phyloP scores from a whole-genome alignment of 371 early-diverging fungal species.

The Mortierella polycephala region DNA sequence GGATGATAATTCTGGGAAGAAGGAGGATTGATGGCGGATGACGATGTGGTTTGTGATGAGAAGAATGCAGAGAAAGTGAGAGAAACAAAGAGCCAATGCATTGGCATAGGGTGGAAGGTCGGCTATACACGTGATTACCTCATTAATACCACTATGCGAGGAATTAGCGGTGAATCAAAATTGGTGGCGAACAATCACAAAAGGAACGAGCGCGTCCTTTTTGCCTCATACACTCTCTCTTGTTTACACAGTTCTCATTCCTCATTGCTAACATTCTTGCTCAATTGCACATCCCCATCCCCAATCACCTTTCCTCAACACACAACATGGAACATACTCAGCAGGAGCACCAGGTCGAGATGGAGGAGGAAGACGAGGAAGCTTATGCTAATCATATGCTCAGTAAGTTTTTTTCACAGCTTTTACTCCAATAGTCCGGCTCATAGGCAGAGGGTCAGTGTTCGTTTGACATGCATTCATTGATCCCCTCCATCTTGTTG shows the following conservation, averaged over 20 bases:
- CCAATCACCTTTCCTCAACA: not conserved
- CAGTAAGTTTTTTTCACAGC: conserved; percentile 18
- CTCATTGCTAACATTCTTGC: not conserved
- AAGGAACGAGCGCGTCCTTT: not conserved
- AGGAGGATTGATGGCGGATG: not conserved
- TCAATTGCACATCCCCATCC: not conserved
- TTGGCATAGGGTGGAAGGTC: too few species aligned
- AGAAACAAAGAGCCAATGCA: too few species aligned
- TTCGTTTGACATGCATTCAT: conserved; percentile 32
- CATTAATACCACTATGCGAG: too few species aligned
- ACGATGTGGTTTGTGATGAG: not conserved
- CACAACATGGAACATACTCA: conserved; percentile 36
- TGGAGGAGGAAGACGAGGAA: conserved; percentile 45
- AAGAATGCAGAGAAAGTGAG: too few species aligned
- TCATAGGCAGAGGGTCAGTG: conserved; percentile 4
- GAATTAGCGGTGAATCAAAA: too few species aligned
- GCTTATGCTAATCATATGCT: conserved; percentile 22
- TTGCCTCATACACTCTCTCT: not conserved
- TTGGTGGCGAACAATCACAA: not conserved
- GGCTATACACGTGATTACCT: too few species aligned
- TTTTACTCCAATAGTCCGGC: not conserved
- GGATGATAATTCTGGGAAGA: not conserved
- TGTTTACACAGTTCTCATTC: not conserved
- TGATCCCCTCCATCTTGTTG: not conserved
- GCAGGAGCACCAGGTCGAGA: conserved; percentile 31